Base-by-base conservation (phyloP, 164 flowering plant genomes). In the Cinnamomum micranthum region DNA sequence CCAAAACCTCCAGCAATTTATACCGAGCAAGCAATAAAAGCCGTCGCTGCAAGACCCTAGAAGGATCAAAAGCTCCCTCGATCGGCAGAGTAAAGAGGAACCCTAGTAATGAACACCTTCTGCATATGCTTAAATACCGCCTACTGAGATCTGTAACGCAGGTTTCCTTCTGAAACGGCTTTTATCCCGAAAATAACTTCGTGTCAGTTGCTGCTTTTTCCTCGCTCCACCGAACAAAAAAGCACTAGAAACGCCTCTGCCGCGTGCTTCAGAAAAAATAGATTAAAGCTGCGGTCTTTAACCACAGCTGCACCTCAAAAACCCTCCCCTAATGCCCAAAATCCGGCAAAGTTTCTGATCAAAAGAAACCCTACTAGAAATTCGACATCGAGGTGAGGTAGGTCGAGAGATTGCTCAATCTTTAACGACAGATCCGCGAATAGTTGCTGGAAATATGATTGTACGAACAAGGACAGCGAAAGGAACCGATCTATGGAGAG, bases 141-240 rank as follows among this genome's bases (percentile, higher is more conserved):
- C 25, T 2, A 17, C 72, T 50, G n/a, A 47, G 72, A 70, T 62
- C 60, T 51, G 58, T 17, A 68, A 74, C 72, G 68, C 68, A 65
- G 28, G 17, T 6, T 28, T 28, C 68, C 15, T 67, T 28, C 69
- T 67, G 47, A 67, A 28, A 23, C 58, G 25, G 70, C 52, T 65
- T 64, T 50, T 19, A 71, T 25, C 63, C 35, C 3, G 58, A 31
- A 76, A 55, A 70, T 64, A 24, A 55, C 23, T 69, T 31, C 11
- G 27, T 71, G 64, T 50, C 63, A 47, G 70, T 33, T 68, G 31
- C 66, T 31, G 6, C 50, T 33, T 14, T 64, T 31, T 67, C 47
- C 7, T 14, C 60, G 60, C 60, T 55, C 20, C 60, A 9, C 47
- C 47, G 2, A 41, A 41, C 20, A 55, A 15, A 55, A 55, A 67